phyloP scores from a whole-genome alignment of 441 rosid species.

The Arabidopsis hybrid region DNA sequence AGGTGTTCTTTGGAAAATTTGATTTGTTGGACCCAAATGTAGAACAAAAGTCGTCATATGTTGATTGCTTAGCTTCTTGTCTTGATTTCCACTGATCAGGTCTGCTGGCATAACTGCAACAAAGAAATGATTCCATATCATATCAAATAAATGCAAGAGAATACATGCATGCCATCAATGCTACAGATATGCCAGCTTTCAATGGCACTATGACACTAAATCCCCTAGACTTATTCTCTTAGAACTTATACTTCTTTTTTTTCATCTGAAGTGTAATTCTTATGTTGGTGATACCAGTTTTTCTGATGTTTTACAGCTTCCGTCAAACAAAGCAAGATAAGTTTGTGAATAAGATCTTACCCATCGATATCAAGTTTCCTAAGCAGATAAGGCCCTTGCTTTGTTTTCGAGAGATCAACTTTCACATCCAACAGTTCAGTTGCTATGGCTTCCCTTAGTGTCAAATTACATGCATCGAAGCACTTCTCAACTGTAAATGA shows the following conservation, averaged over 20 bases:
- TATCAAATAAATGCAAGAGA: slow-evolving; percentile 18
- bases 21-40: slow-evolving; percentile 67
- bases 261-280: not conserved
- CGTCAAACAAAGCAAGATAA: slow-evolving; percentile 2
- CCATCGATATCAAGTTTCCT: slow-evolving; percentile 84
- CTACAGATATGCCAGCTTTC: not conserved
- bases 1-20: slow-evolving; percentile 51
- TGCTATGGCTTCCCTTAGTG: slow-evolving; percentile 78
- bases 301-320: slow-evolving; percentile 18
- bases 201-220: too few species aligned
- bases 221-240: not conserved
- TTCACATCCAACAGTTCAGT: slow-evolving; percentile 68
- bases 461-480: slow-evolving; percentile 69
- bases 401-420: slow-evolving; percentile 72
- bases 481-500: slow-evolving; percentile 90
- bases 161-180: slow-evolving; percentile 6
- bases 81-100: slow-evolving; percentile 84
- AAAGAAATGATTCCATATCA: slow-evolving; percentile 19
- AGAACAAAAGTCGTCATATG: slow-evolving; percentile 66
- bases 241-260: not conserved
- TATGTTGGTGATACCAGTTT: not conserved
- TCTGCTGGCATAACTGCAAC: slow-evolving; percentile 62
- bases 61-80: slow-evolving; percentile 81
- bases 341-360: slow-evolving; percentile 53
- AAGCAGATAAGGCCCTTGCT: slow-evolving; percentile 82